Evolutionary conservation across 306 rosid genomes (phyloP).

Genomic region (Medicago arabica): DNA sequence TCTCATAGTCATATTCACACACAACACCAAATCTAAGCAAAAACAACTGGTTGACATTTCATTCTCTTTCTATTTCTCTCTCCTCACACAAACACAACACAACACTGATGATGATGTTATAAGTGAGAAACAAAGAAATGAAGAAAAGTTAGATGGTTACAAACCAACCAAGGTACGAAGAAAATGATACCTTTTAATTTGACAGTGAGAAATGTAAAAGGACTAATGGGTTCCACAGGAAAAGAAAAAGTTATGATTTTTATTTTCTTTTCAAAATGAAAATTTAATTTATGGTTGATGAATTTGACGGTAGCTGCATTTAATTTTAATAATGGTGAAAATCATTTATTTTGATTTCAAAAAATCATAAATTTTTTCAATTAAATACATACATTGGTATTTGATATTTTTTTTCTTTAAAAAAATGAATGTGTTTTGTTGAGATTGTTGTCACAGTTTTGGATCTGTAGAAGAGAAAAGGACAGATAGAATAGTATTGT

Average conservation of each 20-base stretch:
- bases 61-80: conserved; percentile 13
- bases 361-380: background rate
- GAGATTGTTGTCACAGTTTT: conserved; percentile 45
- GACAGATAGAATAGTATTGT: conserved; percentile 45
- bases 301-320: conserved; percentile 32
- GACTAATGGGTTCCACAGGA: conserved; percentile 45
- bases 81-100: background rate
- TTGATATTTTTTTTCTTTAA: background rate
- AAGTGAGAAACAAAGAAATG: conserved; percentile 40
- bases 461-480: conserved; percentile 64
- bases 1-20: conserved; percentile 58
- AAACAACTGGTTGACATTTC: conserved; percentile 44
- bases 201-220: conserved; percentile 59
- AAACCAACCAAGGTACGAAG: conserved; percentile 73
- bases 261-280: conserved; percentile 15
- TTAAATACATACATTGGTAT: background rate
- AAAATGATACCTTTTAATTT: conserved; percentile 59
- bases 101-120: conserved; percentile 15
- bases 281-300: conserved; percentile 33
- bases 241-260: conserved; percentile 36
- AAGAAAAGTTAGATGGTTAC: conserved; percentile 49
- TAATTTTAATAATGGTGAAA: conserved; percentile 9
- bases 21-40: conserved; percentile 53
- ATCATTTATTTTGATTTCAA: conserved; percentile 1
- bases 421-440: conserved; percentile 19